Evolutionary conservation across 306 rosid species (phyloP).

Genomic region (Hippophae gyantsensis): DNA sequence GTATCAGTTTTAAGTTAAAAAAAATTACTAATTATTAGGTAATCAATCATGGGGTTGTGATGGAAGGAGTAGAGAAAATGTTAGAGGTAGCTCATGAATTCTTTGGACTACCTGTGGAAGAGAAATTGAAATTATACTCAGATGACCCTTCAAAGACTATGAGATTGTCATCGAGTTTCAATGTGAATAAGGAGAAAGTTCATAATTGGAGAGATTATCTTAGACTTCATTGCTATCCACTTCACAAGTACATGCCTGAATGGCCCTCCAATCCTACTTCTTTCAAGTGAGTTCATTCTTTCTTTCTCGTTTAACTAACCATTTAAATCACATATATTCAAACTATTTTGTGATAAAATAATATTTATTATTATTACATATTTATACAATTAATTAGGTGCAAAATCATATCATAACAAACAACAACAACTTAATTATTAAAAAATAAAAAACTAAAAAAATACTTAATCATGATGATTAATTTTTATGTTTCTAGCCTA

Average conservation of each 20-base stretch:
- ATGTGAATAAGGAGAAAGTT: slow-evolving; percentile 56
- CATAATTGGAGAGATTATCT: slow-evolving; percentile 97
- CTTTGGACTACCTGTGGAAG: slow-evolving; percentile 60
- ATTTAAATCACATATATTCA: no score
- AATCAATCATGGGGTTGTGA: slow-evolving; percentile 56
- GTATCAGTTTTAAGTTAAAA: not conserved
- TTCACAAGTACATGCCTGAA: slow-evolving; percentile 48
- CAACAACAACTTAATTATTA: no score
- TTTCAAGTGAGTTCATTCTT: slow-evolving; percentile 41
- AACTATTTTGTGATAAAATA: no score
- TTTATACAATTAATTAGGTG: no score
- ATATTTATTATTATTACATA: no score
- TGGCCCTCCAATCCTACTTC: slow-evolving; percentile 82
- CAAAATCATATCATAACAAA: no score
- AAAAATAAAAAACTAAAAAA: no score
- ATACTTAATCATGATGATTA: no score
- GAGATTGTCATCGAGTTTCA: slow-evolving; percentile 75
- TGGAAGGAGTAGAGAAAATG: slow-evolving; percentile 44
- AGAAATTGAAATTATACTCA: slow-evolving; percentile 77
- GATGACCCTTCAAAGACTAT: slow-evolving; percentile 76
- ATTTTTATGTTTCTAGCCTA: no score
- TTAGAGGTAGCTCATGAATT: slow-evolving; percentile 45
- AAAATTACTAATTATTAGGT: slow-evolving; percentile 30
- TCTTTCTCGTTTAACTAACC: no score
- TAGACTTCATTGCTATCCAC: slow-evolving; percentile 79